phyloP scores from a whole-genome alignment of 495 filamentous ascomycete species.

The Haplographium delicatum region DNA sequence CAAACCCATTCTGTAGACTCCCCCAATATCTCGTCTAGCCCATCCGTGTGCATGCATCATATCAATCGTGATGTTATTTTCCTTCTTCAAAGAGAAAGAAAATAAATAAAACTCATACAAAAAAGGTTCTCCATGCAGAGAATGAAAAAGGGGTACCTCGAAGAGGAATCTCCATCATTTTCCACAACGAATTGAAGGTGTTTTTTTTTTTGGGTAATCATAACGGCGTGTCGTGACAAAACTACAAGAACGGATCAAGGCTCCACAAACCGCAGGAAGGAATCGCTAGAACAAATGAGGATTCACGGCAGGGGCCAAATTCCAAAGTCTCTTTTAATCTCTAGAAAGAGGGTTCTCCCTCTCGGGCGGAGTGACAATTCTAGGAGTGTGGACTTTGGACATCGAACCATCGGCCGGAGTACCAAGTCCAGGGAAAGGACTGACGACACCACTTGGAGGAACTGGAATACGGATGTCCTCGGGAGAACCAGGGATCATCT shows the following conservation, averaged over 20 bases:
- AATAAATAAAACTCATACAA: not conserved
- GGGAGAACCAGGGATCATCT: slow-evolving; percentile 60
- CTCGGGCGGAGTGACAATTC: not conserved
- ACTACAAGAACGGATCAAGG: too few species aligned
- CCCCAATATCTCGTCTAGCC: not conserved
- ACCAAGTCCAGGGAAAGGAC: slow-evolving; percentile 20
- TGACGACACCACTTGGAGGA: slow-evolving; percentile 19
- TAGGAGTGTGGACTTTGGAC: not conserved
- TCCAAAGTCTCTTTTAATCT: slow-evolving; percentile 1
- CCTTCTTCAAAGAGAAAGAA: not conserved
- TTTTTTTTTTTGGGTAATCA: too few species aligned
- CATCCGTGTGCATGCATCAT: not conserved
- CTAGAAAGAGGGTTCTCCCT: slow-evolving; percentile 11
- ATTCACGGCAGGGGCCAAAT: too few species aligned
- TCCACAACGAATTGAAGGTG: too few species aligned
- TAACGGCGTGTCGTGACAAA: too few species aligned
- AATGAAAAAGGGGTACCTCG: too few species aligned
- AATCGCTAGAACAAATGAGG: too few species aligned
- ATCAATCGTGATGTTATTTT: not conserved
- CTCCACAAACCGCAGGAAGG: too few species aligned
- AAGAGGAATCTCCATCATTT: too few species aligned
- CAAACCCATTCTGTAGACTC: not conserved
- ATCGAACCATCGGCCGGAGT: slow-evolving; percentile 15
- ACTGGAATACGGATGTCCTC: slow-evolving; percentile 84
- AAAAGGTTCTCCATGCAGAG: not conserved